A percentile compares a stretch with the other conserved stretches of the same genome.
Conservation (phyloP, 208 protist species). For the Crithidia acanthocephali region DNA sequence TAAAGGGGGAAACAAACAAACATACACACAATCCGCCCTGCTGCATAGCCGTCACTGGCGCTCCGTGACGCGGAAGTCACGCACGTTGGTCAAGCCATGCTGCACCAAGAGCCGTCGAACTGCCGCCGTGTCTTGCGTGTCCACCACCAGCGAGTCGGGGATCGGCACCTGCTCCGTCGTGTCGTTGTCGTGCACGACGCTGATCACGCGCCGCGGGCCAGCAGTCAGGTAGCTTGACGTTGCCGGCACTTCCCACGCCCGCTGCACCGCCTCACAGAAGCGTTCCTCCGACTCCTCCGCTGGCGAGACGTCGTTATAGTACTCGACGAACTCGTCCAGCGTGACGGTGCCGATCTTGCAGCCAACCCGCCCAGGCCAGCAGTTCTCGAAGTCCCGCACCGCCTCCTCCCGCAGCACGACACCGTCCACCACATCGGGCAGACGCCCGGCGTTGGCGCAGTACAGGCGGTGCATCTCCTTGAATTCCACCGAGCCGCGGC, state of each 20-base stretch:
- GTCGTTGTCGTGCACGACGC: constrained; percentile 71
- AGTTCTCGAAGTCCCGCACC: constrained; percentile 81
- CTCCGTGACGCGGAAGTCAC: constrained; percentile 36
- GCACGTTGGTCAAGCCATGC: constrained; percentile 70
- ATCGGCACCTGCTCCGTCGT: constrained; percentile 57
- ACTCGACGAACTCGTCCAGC: constrained; percentile 86
- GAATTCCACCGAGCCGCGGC: constrained; percentile 76
- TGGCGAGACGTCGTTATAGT: constrained; percentile 92
- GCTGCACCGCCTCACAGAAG: constrained; percentile 71
- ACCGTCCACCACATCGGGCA: constrained; percentile 78
- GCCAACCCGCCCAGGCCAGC: constrained; percentile 68
- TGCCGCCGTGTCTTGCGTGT: constrained; percentile 46
- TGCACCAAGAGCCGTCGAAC: constrained; percentile 66
- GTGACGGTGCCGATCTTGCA: constrained; percentile 75
- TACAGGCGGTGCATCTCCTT: constrained; percentile 77
- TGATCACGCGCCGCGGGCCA: constrained; percentile 52
- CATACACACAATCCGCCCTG: no score
- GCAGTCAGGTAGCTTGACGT: constrained; percentile 66
- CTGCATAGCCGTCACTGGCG: no score
- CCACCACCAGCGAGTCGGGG: constrained; percentile 69
- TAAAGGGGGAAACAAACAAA: no score
- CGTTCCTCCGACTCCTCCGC: constrained; percentile 77
- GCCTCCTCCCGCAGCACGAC: constrained; percentile 67
- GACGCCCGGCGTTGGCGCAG: constrained; percentile 50
- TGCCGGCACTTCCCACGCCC: constrained; percentile 76